Evolutionary conservation across 2,329 filamentous ascomycete species (phyloP), one percentile per base, ranked within the genome.

Genomic region (Colletotrichum camelliae): DNA sequence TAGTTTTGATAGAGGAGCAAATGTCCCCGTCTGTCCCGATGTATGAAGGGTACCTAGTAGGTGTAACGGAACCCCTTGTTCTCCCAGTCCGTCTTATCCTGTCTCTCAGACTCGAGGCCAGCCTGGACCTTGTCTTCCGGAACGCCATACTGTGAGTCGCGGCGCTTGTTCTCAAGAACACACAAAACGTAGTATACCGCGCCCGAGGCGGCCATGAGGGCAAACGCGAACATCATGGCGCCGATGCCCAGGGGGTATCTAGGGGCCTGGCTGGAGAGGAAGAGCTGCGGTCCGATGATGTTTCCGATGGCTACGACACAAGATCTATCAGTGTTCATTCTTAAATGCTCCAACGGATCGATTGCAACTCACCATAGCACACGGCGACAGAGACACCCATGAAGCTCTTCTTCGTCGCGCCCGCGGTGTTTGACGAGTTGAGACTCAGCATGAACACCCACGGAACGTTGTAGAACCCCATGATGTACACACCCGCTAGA

Each of bases 391-490:
- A 81, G 4, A 81, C 70, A 1, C 78, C 79, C 76, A 81, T 79
- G 7, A 83, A 83, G 2, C 79, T 80, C 77, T 83, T 83, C 43
- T 83, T 83, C 0, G 82, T 83, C 0, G 80, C 78, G 0, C 82
- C 82, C 1, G 81, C 80, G 2, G 77, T 82, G 6, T 83, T 83
- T 0, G 82, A 82, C 0, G 82, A 83, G 15, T 77, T 79, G 1
- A 83, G 48, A 31, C 82, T 83, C 1, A 83, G 74, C 16, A 82
- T 75, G 1, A 82, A 79, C 1, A 82, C 79, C 72, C 78, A 84
- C 0, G 82, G 78, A 0, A 80, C 79, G 21, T 83, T 83, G n/a
- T 83, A 83, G 37, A 83, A 83, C 0, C 82, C 82, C 81, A 83
- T 82, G 1, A 84, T 69, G 33, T 84, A 83, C 4, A 83, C 82